Base-by-base conservation (phyloP, 1,139 yeast species). In the Waltiozyma sp. region DNA sequence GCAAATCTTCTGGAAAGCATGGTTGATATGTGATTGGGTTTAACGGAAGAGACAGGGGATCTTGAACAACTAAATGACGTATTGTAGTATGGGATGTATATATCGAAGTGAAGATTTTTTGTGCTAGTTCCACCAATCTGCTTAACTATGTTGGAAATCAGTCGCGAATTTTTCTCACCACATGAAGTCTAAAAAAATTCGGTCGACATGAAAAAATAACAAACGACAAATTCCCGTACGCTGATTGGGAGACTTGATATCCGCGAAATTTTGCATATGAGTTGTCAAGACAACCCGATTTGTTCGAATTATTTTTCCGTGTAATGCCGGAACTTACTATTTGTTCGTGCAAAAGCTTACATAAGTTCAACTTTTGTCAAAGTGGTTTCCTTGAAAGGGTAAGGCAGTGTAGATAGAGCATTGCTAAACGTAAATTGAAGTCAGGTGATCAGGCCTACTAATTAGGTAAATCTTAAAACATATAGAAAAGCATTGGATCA, bases 1-100 rank as follows among this genome's bases (percentile, higher is more conserved):
- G 55, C 55, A 40, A 53, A 46, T 51, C 56, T 54, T 52, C 55
- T 53, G 40, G 58, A 50, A 45, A 54, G 53, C 57, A 54, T 52
- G 42, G 40, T 39, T 19, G 15, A 7, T 16, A 36, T 10, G 16
- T 19, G 24, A 19, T 5, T 36, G 18, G n/a, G 38, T 31, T 31
- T 31, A 31, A 31, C 34, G 34, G n/a, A 31, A 31, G 34, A 31
- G 34, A 31, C 34, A 15, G n/a, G 23, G n/a, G 18, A 18, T 31
- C 4, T 15, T 26, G 28, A 21, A 21, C 8, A 21, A 21, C 23
- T n/a, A n/a, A n/a, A n/a, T n/a, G n/a, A n/a, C n/a, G n/a, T n/a
- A n/a, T n/a, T n/a, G n/a, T n/a, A n/a, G n/a, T n/a, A n/a, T n/a
- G n/a, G n/a, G n/a, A n/a, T n/a, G n/a, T n/a, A n/a, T n/a, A n/a